A percentile compares a stretch with the other conserved stretches of the same genome.
Conservation (phyloP, 768 basidiomycete genomes). For the Asterophora parasitica region DNA sequence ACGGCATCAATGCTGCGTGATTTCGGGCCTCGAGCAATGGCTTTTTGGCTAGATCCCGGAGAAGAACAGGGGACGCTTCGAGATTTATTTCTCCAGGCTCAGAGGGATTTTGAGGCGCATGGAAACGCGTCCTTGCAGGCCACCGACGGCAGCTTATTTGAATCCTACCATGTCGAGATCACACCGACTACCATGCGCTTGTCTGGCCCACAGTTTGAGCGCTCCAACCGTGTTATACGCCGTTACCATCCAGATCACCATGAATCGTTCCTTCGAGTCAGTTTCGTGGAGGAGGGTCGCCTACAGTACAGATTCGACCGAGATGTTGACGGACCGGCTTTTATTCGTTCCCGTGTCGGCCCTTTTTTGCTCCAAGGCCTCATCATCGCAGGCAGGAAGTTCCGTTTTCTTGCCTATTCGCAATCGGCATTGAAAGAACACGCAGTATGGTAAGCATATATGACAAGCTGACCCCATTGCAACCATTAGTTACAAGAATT, state of each 20-base stretch:
- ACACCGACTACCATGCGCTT: constrained; percentile 52
- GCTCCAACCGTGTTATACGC: constrained; percentile 60
- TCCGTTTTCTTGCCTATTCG: constrained; percentile 67
- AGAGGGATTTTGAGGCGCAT: constrained; percentile 22
- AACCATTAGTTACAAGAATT: not conserved
- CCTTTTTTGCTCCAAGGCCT: constrained; percentile 41
- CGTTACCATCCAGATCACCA: constrained; percentile 39
- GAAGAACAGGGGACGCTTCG: constrained; percentile 20
- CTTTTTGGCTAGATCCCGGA: constrained; percentile 19
- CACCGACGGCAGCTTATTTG: constrained; percentile 32
- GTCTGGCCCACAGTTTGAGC: constrained; percentile 52
- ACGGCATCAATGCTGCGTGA: constrained; percentile 38
- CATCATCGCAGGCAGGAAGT: constrained; percentile 48
- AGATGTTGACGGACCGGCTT: constrained; percentile 48
- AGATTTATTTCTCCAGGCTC: constrained; percentile 26
- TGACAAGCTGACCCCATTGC: not conserved
- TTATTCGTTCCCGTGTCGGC: constrained; percentile 46
- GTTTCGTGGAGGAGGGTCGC: constrained; percentile 55
- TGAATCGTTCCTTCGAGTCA: constrained; percentile 58
- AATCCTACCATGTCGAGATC: constrained; percentile 42
- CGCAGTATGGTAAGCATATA: constrained; percentile 42
- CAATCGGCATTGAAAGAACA: constrained; percentile 71
- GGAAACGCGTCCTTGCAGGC: constrained; percentile 18
- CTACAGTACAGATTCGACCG: constrained; percentile 51
- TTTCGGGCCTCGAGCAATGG: constrained; percentile 23